Percentiles rank a stretch among this genome's conserved stretches.
Conservation (phyloP, 257 asterid species). For the Ehretia macrophylla region DNA sequence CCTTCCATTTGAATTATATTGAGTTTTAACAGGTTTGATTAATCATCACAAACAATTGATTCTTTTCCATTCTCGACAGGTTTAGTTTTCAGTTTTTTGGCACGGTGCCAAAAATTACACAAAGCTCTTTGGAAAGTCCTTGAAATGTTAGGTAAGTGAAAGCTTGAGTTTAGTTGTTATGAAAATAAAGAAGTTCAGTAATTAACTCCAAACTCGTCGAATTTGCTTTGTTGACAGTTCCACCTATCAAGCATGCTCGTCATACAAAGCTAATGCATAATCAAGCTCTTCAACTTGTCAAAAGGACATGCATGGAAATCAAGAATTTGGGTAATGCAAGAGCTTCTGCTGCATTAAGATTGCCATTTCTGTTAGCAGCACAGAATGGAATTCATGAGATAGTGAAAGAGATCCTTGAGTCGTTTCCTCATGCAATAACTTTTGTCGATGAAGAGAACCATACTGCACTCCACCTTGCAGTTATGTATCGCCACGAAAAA, state of each 20-base stretch:
- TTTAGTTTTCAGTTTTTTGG: background rate
- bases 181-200: background rate
- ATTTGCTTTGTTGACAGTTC: constrained; percentile 16
- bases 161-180: background rate
- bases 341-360: constrained; percentile 1
- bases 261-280: constrained; percentile 23
- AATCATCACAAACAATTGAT: too few relatives aligned
- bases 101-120: constrained; percentile 19
- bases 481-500: constrained; percentile 24
- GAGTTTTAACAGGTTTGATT: too few relatives aligned
- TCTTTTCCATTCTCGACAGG: background rate
- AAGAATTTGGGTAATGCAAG: constrained; percentile 7
- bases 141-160: constrained; percentile 14
- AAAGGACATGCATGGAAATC: constrained; percentile 24
- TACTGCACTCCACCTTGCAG: constrained; percentile 28
- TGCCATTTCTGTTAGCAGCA: constrained; percentile 13
- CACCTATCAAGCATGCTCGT: constrained; percentile 20
- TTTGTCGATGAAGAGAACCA: constrained; percentile 21
- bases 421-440: constrained; percentile 31
- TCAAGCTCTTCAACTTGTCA: constrained; percentile 26
- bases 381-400: constrained; percentile 25
- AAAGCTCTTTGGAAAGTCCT: constrained; percentile 21
- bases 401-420: constrained; percentile 18
- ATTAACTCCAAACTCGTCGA: background rate
- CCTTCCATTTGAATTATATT: too few relatives aligned